Conservation (phyloP, 352 stramenopile species). For the Phytophthora palmivora region DNA sequence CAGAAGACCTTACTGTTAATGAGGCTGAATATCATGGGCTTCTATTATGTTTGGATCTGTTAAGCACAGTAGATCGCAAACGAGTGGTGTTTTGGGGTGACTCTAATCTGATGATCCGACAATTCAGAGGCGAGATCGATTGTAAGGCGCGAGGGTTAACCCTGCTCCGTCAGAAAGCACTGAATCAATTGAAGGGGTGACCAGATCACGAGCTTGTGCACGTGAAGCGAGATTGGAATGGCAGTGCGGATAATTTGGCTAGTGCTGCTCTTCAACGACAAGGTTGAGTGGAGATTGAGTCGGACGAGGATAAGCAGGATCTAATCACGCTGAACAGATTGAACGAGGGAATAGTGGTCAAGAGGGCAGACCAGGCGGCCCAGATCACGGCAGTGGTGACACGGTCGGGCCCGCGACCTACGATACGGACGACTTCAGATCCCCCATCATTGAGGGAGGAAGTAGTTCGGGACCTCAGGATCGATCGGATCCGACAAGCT, state of each 20-base stretch:
- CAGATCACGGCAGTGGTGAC: no score
- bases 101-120: conserved; percentile 3
- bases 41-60: background rate
- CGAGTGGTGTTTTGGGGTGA: background rate
- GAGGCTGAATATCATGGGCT: conserved; percentile 28
- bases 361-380: no score
- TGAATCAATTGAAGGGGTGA: background rate
- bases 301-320: background rate
- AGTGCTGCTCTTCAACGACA: conserved; percentile 10
- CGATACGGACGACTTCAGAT: no score
- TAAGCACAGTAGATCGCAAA: background rate
- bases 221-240: no score
- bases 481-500: no score
- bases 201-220: conserved; percentile 4
- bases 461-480: no score
- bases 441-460: conserved; percentile 3
- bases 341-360: no score
- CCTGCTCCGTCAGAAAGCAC: background rate
- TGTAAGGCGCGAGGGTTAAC: conserved; percentile 1
- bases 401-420: no score
- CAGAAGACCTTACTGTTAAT: conserved; percentile 20
- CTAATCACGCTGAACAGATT: no score
- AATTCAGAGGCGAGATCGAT: conserved; percentile 3
- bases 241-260: conserved; percentile 9
- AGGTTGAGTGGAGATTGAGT: background rate